phyloP scores from a whole-genome alignment of 805 yeast species.

The Cephaloascus fragrans region DNA sequence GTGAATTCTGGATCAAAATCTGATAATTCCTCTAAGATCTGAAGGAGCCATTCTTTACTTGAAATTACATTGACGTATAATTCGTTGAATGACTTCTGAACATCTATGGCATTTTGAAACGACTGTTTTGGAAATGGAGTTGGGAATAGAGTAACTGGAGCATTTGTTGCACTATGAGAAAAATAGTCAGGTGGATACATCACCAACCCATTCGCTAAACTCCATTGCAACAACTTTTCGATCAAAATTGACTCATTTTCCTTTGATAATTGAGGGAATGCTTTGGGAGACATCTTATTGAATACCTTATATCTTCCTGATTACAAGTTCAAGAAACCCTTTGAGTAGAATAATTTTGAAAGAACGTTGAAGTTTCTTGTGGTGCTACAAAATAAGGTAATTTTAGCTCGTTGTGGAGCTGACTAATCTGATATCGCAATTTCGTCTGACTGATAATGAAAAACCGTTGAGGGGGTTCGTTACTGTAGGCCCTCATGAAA shows the following conservation, averaged over 20 bases:
- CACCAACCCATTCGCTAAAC: conserved; percentile 69
- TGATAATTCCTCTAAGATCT: conserved; percentile 44
- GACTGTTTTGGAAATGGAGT: conserved; percentile 71
- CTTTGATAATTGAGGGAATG: conserved; percentile 21
- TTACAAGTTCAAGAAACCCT: too few relatives aligned
- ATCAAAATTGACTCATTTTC: conserved; percentile 21
- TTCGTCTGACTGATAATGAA: too few relatives aligned
- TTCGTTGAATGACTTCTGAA: conserved; percentile 63
- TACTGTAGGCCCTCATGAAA: too few relatives aligned
- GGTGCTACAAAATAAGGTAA: too few relatives aligned
- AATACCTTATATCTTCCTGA: too few relatives aligned
- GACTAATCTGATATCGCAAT: too few relatives aligned
- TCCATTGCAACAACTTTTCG: conserved; percentile 59
- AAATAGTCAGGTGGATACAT: conserved; percentile 61
- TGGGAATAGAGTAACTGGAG: conserved; percentile 88
- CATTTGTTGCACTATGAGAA: conserved; percentile 38
- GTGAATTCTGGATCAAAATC: conserved; percentile 68
- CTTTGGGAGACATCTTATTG: too few relatives aligned
- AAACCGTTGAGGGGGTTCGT: too few relatives aligned
- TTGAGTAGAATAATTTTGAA: too few relatives aligned
- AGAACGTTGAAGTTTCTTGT: too few relatives aligned
- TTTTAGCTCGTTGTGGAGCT: too few relatives aligned
- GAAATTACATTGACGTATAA: conserved; percentile 62
- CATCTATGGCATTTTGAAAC: conserved; percentile 54
- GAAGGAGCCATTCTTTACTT: conserved; percentile 52